These are phyloP conservation scores for Cercophora sp. DNA, from an alignment of 495 filamentous ascomycete species.

Conservation along the genomic window DNA sequence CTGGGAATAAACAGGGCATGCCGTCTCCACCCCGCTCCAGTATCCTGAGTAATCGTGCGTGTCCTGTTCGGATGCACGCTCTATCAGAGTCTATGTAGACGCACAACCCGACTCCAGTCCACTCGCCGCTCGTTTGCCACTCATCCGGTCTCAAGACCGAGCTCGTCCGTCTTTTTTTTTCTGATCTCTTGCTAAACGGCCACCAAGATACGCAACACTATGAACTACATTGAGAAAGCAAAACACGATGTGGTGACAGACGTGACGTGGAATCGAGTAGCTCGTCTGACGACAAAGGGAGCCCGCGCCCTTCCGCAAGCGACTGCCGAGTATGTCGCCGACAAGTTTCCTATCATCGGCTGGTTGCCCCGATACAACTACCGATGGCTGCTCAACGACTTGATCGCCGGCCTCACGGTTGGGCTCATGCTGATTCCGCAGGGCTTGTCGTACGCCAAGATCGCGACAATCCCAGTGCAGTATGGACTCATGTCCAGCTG, in stretches of 20 bases:
- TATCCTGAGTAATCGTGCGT: no score
- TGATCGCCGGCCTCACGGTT: constrained; percentile 48
- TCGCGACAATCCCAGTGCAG: constrained; percentile 49
- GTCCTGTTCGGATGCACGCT: no score
- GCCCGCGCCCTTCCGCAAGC: constrained; percentile 35
- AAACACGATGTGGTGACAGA: constrained; percentile 33
- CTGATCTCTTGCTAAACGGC: no score
- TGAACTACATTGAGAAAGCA: constrained; percentile 13
- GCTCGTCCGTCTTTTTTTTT: no score
- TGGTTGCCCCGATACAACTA: constrained; percentile 48
- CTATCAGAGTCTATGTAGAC: no score
- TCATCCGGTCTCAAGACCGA: no score
- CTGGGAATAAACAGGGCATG: no score
- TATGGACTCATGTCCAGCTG: constrained; percentile 52
- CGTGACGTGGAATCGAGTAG: constrained; percentile 34
- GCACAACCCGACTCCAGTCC: no score
- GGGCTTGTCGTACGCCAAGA: constrained; percentile 48
- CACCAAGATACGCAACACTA: no score
- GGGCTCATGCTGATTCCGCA: constrained; percentile 52
- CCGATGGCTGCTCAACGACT: constrained; percentile 46
- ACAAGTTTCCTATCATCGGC: constrained; percentile 51
- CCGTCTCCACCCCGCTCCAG: no score
- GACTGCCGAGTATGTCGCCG: constrained; percentile 40
- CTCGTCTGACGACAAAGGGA: constrained; percentile 24
- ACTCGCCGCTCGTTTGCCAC: no score